These are phyloP conservation scores for Xylariaceae sp. DNA, from an alignment of 2,329 filamentous ascomycete genomes.

Conservation along the genomic window DNA sequence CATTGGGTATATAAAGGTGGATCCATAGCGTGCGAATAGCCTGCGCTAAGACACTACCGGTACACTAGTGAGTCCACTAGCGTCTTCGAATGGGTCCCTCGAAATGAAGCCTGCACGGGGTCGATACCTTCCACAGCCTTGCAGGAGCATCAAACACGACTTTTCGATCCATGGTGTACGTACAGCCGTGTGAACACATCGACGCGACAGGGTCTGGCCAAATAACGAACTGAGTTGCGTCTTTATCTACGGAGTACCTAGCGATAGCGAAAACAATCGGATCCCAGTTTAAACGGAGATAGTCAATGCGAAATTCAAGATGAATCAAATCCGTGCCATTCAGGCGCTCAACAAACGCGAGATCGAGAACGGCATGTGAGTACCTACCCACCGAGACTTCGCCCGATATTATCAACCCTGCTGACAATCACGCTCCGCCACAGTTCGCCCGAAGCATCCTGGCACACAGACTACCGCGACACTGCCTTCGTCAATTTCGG, in stretches of 20 bases:
- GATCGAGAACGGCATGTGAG: constrained; percentile 79
- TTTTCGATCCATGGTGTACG: not conserved
- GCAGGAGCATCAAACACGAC: not conserved
- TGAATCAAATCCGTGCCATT: constrained; percentile 93
- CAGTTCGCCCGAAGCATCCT: constrained; percentile 80
- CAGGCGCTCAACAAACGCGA: constrained; percentile 91
- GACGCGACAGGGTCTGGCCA: not conserved
- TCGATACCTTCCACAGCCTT: not conserved
- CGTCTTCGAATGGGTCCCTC: not conserved
- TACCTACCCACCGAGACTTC: constrained; percentile 18
- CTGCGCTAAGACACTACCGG: no score
- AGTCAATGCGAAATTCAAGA: constrained; percentile 37
- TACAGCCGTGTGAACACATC: not conserved
- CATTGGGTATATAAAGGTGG: not conserved
- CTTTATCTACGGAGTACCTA: not conserved
- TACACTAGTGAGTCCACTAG: not conserved
- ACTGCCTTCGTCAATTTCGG: constrained; percentile 97
- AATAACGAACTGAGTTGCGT: not conserved
- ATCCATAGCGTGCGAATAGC: not conserved
- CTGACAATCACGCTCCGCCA: constrained; percentile 23
- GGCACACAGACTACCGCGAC: constrained; percentile 96
- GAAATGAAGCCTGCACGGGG: not conserved
- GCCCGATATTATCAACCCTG: not conserved
- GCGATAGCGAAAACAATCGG: not conserved
- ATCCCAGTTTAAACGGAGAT: not conserved